Conservation (phyloP, 495 filamentous ascomycete species). For the Sordaria brevicollis region DNA sequence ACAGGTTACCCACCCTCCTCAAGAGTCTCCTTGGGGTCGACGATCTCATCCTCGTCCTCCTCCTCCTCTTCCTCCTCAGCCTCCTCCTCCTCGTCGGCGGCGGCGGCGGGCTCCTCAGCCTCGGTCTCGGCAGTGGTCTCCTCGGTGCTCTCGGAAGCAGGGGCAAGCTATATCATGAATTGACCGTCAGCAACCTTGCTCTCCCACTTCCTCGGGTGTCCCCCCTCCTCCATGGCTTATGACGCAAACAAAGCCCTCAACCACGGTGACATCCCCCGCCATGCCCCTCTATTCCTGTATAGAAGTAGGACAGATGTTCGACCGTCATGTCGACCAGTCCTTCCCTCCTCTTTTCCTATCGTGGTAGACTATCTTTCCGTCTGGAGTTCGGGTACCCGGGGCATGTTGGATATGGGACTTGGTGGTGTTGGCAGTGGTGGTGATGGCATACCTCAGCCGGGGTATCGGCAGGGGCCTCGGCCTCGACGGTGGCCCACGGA, state of each 20-base stretch:
- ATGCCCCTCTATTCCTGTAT: constrained; percentile 4
- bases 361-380: background rate
- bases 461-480: constrained; percentile 39
- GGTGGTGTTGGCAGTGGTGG: background rate
- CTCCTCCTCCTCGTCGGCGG: constrained; percentile 36
- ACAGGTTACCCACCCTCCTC: constrained; percentile 67
- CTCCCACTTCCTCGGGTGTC: background rate
- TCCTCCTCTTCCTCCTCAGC: constrained; percentile 62
- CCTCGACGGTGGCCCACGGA: constrained; percentile 46
- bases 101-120: constrained; percentile 29
- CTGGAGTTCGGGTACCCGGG: background rate
- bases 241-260: constrained; percentile 1
- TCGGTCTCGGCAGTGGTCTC: constrained; percentile 37
- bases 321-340: background rate
- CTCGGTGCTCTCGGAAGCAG: constrained; percentile 38
- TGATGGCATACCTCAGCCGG: constrained; percentile 6
- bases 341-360: background rate
- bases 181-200: background rate
- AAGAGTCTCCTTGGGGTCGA: constrained; percentile 78
- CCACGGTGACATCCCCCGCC: constrained; percentile 11
- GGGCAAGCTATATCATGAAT: background rate
- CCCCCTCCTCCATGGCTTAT: background rate
- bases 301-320: background rate
- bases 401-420: background rate
- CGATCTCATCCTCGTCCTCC: constrained; percentile 82